Evolutionary conservation across 176 grass and related monocot species (phyloP).

Genomic region (Pontederia paniculata): DNA sequence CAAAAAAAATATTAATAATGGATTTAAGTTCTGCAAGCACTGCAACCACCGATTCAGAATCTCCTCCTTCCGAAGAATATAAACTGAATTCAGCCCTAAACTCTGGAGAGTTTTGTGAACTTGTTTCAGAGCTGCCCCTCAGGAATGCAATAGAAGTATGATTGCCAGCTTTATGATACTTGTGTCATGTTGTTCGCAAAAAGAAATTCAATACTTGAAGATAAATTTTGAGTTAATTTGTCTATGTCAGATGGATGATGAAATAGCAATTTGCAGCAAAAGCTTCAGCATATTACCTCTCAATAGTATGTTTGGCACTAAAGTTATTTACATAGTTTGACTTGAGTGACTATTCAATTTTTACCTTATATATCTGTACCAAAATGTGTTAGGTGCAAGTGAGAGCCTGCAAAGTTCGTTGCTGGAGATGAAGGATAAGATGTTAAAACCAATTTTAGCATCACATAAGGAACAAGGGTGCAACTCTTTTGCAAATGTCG

Average conservation of each 20-base stretch:
- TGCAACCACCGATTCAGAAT: too few relatives aligned
- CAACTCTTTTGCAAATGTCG: constrained; percentile 9
- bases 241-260: constrained; percentile 51
- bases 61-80: too few relatives aligned
- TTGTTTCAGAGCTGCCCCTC: too few relatives aligned
- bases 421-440: constrained; percentile 24
- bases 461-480: constrained; percentile 21
- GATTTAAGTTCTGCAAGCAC: too few relatives aligned
- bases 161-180: too few relatives aligned
- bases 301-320: constrained; percentile 32
- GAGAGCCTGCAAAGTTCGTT: constrained; percentile 17
- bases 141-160: too few relatives aligned
- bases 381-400: constrained; percentile 9
- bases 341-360: neutral
- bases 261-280: constrained; percentile 21
- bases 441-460: constrained; percentile 30
- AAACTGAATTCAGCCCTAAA: too few relatives aligned
- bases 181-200: too few relatives aligned
- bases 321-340: neutral
- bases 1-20: too few relatives aligned
- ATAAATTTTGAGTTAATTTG: neutral
- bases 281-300: constrained; percentile 16
- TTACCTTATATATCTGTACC: constrained; percentile 8
- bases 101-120: too few relatives aligned
- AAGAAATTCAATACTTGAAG: too few relatives aligned